These are phyloP conservation scores for Cucumis hystrix DNA, from an alignment of 306 rosid species.

Conservation along the genomic window DNA sequence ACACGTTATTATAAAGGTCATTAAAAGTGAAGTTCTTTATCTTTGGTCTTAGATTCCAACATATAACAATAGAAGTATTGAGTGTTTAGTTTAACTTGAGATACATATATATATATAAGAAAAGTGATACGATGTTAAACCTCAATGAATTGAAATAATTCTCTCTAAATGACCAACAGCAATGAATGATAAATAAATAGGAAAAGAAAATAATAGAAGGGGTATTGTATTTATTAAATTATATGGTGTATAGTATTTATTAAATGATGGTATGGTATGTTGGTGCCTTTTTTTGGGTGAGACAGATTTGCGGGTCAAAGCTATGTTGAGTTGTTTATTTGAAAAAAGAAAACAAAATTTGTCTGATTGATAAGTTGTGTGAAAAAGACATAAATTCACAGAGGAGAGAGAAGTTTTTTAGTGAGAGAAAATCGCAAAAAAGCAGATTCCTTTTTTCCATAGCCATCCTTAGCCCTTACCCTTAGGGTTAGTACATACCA, in stretches of 20 bases:
- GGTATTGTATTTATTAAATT: too few species aligned
- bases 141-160: too few species aligned
- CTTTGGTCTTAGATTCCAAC: too few species aligned
- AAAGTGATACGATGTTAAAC: too few species aligned
- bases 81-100: too few species aligned
- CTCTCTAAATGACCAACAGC: too few species aligned
- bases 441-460: conserved; percentile 62
- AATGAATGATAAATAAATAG: too few species aligned
- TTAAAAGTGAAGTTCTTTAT: too few species aligned
- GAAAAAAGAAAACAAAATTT: conserved; percentile 27
- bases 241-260: neutral
- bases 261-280: neutral
- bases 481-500: neutral
- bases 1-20: too few species aligned
- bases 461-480: neutral
- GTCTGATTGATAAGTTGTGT: conserved; percentile 47
- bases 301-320: conserved; percentile 89
- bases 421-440: conserved; percentile 6
- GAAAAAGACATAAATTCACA: conserved; percentile 67
- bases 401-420: neutral
- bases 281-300: neutral
- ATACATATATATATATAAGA: too few species aligned
- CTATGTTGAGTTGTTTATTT: conserved; percentile 35
- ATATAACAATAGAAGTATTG: too few species aligned
- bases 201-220: too few species aligned